These are phyloP conservation scores for Nepenthes alata DNA, from an alignment of 179 eudicot species.

Conservation along the genomic window DNA sequence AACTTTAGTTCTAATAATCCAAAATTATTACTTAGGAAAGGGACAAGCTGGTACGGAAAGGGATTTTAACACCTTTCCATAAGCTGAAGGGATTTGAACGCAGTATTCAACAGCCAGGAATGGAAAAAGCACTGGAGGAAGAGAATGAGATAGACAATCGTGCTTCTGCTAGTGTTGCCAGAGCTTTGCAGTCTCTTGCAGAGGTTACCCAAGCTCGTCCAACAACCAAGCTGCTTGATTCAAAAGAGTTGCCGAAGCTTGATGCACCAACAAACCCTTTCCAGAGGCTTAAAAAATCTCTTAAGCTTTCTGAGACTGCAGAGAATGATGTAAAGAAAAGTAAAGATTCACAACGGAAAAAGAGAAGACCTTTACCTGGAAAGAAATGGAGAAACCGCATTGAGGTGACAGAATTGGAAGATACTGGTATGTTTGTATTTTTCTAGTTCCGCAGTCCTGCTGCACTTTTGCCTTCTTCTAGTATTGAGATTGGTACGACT, in stretches of 20 bases:
- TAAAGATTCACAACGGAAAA: constrained; percentile 36
- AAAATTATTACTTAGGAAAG: constrained; percentile 56
- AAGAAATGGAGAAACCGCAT: constrained; percentile 63
- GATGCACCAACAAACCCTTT: constrained; percentile 67
- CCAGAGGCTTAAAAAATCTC: constrained; percentile 47
- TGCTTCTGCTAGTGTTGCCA: constrained; percentile 62
- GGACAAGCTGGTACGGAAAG: constrained; percentile 89
- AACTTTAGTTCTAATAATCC: constrained; percentile 13
- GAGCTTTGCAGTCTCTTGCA: constrained; percentile 49
- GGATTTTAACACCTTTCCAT: constrained; percentile 90
- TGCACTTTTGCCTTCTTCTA: too few species aligned
- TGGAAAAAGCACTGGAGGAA: constrained; percentile 27
- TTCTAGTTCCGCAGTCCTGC: neutral
- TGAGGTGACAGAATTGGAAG: constrained; percentile 33
- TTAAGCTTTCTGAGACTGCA: constrained; percentile 33
- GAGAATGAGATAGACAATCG: constrained; percentile 21
- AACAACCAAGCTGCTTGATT: constrained; percentile 67
- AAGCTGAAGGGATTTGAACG: constrained; percentile 95
- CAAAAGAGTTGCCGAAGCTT: constrained; percentile 56
- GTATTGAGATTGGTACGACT: too few species aligned
- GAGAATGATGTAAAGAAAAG: constrained; percentile 36
- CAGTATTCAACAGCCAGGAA: constrained; percentile 51
- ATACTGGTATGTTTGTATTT: constrained; percentile 40
- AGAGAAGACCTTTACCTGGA: constrained; percentile 72
- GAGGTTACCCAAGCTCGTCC: constrained; percentile 87